Conservation (phyloP, 192 early-diverging fungal species). For the Podila epigama region DNA sequence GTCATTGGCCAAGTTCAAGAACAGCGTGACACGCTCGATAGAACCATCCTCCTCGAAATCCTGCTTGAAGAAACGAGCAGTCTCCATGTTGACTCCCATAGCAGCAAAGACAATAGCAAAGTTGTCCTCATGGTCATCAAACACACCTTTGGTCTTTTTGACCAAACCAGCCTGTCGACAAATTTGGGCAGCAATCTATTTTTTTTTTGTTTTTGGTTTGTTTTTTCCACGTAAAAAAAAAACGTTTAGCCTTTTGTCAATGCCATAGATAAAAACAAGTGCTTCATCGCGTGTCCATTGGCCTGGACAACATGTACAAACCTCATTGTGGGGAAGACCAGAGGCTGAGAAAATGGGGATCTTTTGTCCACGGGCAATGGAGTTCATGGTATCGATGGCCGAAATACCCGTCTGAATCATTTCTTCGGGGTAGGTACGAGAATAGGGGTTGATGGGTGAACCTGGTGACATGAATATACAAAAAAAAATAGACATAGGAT, state of each 20-base stretch:
- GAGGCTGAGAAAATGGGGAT: constrained; percentile 99
- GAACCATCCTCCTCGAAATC: constrained; percentile 99
- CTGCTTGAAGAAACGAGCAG: constrained; percentile 99
- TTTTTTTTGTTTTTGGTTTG: neutral
- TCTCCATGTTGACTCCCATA: constrained; percentile 99
- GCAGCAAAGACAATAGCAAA: constrained; percentile 99
- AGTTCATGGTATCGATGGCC: constrained; percentile 99
- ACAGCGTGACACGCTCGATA: constrained; percentile 96
- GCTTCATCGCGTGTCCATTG: neutral
- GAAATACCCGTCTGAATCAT: constrained; percentile 99
- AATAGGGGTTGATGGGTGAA: constrained; percentile 99
- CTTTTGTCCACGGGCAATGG: constrained; percentile 99
- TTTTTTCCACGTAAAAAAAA: no score
- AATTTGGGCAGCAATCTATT: constrained; percentile 97
- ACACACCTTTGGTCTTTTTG: constrained; percentile 90
- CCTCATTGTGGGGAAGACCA: constrained; percentile 98
- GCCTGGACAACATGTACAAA: constrained; percentile 25
- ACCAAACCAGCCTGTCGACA: constrained; percentile 98
- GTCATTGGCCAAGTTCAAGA: constrained; percentile 99
- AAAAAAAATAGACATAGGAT: neutral
- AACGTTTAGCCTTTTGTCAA: neutral
- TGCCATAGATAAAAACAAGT: neutral
- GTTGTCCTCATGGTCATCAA: constrained; percentile 97
- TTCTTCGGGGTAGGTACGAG: constrained; percentile 98
- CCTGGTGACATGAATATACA: constrained; percentile 56